A percentile compares a stretch with the other conserved stretches of the same genome.
Conservation (phyloP, 352 stramenopile species). For the Phytophthora pinifolia region DNA sequence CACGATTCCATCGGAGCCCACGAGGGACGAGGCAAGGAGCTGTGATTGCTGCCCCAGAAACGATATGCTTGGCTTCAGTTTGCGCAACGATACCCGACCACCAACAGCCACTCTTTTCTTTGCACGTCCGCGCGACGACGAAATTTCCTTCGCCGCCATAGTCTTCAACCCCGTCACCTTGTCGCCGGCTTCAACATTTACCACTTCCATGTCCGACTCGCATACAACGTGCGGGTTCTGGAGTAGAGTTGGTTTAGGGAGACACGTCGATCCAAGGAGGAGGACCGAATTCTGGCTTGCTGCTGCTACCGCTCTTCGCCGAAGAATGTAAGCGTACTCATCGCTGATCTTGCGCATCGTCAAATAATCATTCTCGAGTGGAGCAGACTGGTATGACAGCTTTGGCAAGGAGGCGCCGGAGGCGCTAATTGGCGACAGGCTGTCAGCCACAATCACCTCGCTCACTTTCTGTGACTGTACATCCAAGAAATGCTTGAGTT, state of each 20-base stretch:
- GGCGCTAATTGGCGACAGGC: slow-evolving; percentile 9
- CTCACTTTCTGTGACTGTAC: slow-evolving; percentile 18
- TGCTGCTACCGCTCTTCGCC: slow-evolving; percentile 38
- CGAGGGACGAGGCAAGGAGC: slow-evolving; percentile 16
- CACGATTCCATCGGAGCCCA: slow-evolving; percentile 22
- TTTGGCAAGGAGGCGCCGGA: slow-evolving; percentile 15
- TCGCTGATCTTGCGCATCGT: slow-evolving; percentile 68
- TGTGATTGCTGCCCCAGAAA: slow-evolving; percentile 30
- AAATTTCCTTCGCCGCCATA: slow-evolving; percentile 7
- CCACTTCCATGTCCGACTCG: slow-evolving; percentile 50
- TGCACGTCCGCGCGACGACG: slow-evolving; percentile 8
- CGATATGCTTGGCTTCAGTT: slow-evolving; percentile 29
- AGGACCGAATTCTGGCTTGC: slow-evolving; percentile 18
- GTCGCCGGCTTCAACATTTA: slow-evolving; percentile 37
- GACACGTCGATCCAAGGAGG: slow-evolving; percentile 34
- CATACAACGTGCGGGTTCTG: slow-evolving; percentile 52
- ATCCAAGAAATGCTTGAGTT: slow-evolving; percentile 42
- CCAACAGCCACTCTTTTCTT: neutral
- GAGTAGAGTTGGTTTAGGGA: slow-evolving; percentile 51
- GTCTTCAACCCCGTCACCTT: slow-evolving; percentile 36
- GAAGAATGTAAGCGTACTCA: slow-evolving; percentile 73
- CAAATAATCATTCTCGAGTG: slow-evolving; percentile 44
- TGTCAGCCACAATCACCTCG: slow-evolving; percentile 24
- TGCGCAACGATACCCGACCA: neutral
- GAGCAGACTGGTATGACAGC: slow-evolving; percentile 18